Conservation (phyloP, 179 eudicot species). For the Carnegiea gigantea region DNA sequence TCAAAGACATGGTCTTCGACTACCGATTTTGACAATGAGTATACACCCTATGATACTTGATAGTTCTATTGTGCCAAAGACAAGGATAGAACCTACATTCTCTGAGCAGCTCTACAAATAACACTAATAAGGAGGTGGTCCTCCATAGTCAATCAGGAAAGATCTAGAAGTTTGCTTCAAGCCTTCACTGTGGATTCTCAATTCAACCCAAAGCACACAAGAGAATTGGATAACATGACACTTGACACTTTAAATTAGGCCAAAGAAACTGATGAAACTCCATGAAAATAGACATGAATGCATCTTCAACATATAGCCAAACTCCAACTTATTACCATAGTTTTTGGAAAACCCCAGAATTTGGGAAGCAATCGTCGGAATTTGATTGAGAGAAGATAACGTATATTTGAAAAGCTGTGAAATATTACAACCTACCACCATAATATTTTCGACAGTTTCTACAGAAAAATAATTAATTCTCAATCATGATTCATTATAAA, state of each 20-base stretch:
- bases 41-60: not conserved
- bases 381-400: too few relatives aligned
- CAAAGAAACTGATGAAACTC: not conserved
- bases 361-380: too few relatives aligned
- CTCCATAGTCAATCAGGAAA: not conserved
- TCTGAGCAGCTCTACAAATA: not conserved
- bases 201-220: not conserved
- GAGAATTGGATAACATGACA: not conserved
- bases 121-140: not conserved
- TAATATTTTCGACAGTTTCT: too few relatives aligned
- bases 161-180: not conserved
- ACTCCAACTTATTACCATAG: too few relatives aligned
- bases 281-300: too few relatives aligned
- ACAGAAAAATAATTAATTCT: too few relatives aligned
- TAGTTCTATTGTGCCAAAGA: not conserved
- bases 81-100: not conserved
- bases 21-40: not conserved
- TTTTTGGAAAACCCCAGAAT: too few relatives aligned
- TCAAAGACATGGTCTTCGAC: slow-evolving; percentile 8
- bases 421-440: too few relatives aligned
- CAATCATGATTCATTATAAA: too few relatives aligned
- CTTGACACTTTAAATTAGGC: not conserved
- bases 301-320: too few relatives aligned
- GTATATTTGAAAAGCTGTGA: too few relatives aligned
- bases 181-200: not conserved